phyloP scores from a whole-genome alignment of 2,329 filamentous ascomycete species.

The Scytalidium sp. region DNA sequence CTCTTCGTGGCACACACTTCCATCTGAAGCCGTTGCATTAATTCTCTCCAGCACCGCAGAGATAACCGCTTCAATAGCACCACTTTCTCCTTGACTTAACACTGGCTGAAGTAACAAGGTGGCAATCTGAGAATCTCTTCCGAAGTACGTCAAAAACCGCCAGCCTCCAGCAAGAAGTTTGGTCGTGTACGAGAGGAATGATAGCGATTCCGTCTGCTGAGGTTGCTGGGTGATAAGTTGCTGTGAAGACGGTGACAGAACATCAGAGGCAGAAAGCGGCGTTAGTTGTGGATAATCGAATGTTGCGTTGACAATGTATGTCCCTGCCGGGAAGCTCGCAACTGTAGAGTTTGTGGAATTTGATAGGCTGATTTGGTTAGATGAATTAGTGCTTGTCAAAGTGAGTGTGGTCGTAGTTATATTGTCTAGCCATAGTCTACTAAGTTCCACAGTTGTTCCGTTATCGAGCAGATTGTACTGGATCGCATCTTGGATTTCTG shows the following conservation, averaged over 20 bases:
- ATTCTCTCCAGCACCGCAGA: conserved; percentile 58
- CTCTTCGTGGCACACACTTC: conserved; percentile 62
- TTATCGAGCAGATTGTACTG: conserved; percentile 34
- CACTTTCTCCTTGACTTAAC: conserved; percentile 50
- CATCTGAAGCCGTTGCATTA: conserved; percentile 48
- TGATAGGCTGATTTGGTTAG: conserved; percentile 33
- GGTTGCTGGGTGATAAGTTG: conserved; percentile 42
- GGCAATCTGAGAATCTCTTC: conserved; percentile 62
- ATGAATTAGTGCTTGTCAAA: conserved; percentile 35
- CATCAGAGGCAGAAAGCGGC: conserved; percentile 46
- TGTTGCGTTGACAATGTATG: conserved; percentile 55
- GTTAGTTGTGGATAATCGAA: conserved; percentile 61
- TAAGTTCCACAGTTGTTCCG: conserved; percentile 43
- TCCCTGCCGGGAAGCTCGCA: conserved; percentile 47
- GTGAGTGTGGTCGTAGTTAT: conserved; percentile 52
- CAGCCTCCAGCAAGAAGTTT: conserved; percentile 64
- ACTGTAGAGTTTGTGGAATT: conserved; percentile 29
- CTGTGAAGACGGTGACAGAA: conserved; percentile 46
- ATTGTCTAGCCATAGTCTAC: conserved; percentile 60
- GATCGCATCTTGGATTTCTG: conserved; percentile 53
- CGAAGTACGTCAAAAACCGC: conserved; percentile 67
- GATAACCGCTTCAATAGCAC: conserved; percentile 60
- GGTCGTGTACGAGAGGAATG: conserved; percentile 61
- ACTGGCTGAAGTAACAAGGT: conserved; percentile 55
- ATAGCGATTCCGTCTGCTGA: conserved; percentile 49